Evolutionary conservation across 495 filamentous ascomycete genomes (phyloP), one percentile per base, ranked within the genome.

Genomic region (Trichoderma asperelloides): DNA sequence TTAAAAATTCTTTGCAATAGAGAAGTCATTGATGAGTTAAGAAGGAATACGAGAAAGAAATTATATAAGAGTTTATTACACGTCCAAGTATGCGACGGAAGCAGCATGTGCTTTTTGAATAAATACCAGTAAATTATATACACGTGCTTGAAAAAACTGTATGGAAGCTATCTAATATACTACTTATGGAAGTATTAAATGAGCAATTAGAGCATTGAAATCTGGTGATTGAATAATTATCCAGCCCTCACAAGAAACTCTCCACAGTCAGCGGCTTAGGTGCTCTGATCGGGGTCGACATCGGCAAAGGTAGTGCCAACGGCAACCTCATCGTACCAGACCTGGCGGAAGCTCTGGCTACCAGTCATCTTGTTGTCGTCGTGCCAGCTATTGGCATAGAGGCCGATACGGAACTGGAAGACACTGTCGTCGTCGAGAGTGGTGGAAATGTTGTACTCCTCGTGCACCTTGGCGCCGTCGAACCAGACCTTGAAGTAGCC

Each of bases 331-430:
- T 85, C 83, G 69, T 78, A 84, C 80, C 83, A 86, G 18, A 85
- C 72, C 69, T 82, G 76, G 5, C 83, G 70, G 7, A 79, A 81
- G 0, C 74, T 74, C 75, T 85, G 83, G 2, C 71, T 79, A 0
- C 83, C 83, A 67, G 76, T 68, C 69, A 74, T 73, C 68, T 79
- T 75, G 18, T 71, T 69, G 21, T 81, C 74, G 66, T 85, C 84
- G 66, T 85, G 76, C 84, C 84, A 86, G 8, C 77, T 78, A 70
- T 85, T 86, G 0, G 84, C 84, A 71, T 85, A 86, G 11, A 85
- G 74, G 1, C 83, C 84, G 49, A 82, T 81, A 4, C 81, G 75
- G 73, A 83, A 85, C 74, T 85, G 78, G 71, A 85, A 85, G 28
- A 69, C 69, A 8, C 74, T 73, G 25, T 75, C 73, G 67, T 84